phyloP scores from a whole-genome alignment of 2,329 filamentous ascomycete species.

The Stachybotrys chartarum region DNA sequence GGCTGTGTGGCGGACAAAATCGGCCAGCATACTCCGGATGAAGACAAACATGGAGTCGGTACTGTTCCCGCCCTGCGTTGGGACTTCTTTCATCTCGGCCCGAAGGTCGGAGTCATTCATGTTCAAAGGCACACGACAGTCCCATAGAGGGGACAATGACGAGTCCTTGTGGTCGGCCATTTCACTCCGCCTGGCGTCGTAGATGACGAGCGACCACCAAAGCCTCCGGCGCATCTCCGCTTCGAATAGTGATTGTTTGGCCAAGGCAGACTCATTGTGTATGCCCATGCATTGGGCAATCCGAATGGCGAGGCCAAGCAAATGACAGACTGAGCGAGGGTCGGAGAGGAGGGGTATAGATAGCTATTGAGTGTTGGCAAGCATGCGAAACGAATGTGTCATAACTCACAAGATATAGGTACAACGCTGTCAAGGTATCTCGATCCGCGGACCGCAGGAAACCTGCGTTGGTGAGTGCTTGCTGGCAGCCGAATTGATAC shows the following conservation, averaged over 20 bases:
- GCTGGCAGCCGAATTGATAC: constrained; percentile 42
- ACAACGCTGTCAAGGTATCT: constrained; percentile 48
- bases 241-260: constrained; percentile 31
- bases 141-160: constrained; percentile 26
- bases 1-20: constrained; percentile 25
- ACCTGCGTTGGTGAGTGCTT: constrained; percentile 43
- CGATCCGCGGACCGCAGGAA: constrained; percentile 43
- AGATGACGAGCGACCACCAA: constrained; percentile 53
- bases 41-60: constrained; percentile 36
- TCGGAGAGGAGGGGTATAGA: constrained; percentile 34
- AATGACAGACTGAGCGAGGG: constrained; percentile 42
- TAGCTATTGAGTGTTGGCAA: constrained; percentile 27
- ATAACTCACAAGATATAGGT: constrained; percentile 43
- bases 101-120: constrained; percentile 38
- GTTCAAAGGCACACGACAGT: constrained; percentile 35
- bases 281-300: constrained; percentile 52
- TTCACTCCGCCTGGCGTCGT: constrained; percentile 50
- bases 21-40: constrained; percentile 30
- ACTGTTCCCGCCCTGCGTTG: constrained; percentile 15
- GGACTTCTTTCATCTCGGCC: constrained; percentile 28
- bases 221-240: constrained; percentile 53
- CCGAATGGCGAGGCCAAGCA: constrained; percentile 46
- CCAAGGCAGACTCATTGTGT: constrained; percentile 34
- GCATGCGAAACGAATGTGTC: background rate
- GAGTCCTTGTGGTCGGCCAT: constrained; percentile 30